Percentiles rank a stretch among this genome's conserved stretches.
Evolutionary conservation across 345 rosid species (phyloP).

Genomic region (Eutrema japonicum): DNA sequence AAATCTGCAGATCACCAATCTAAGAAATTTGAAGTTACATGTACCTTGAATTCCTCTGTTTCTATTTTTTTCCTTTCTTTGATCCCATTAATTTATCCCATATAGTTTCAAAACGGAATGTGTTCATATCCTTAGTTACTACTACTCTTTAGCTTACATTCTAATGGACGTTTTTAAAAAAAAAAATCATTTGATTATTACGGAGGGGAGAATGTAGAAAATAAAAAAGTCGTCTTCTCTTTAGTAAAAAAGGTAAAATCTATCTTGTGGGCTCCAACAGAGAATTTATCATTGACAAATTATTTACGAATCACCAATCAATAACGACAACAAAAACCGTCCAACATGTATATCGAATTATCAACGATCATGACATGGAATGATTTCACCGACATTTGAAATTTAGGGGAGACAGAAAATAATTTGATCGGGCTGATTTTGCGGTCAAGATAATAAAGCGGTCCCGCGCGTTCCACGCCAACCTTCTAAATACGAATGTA

Average conservation of each 20-base stretch:
- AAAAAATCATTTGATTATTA: background rate
- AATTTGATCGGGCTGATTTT: constrained; percentile 22
- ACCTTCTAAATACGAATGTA: background rate
- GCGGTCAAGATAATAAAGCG: constrained; percentile 35
- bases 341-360: constrained; percentile 26
- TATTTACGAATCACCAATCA: constrained; percentile 28
- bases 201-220: background rate
- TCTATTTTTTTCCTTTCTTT: background rate
- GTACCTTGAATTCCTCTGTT: background rate
- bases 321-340: constrained; percentile 25
- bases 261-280: constrained; percentile 30
- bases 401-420: constrained; percentile 24
- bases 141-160: too few species aligned
- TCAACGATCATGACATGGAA: constrained; percentile 36
- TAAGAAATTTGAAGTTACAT: background rate
- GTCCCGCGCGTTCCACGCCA: background rate
- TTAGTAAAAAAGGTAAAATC: constrained; percentile 11
- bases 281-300: constrained; percentile 35
- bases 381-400: constrained; percentile 30
- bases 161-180: background rate
- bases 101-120: background rate
- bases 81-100: background rate
- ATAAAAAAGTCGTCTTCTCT: background rate
- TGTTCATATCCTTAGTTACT: background rate
- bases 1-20: background rate